Base-by-base conservation (phyloP, 192 early-diverging fungal genomes). In the Umbelopsis isabellina region DNA sequence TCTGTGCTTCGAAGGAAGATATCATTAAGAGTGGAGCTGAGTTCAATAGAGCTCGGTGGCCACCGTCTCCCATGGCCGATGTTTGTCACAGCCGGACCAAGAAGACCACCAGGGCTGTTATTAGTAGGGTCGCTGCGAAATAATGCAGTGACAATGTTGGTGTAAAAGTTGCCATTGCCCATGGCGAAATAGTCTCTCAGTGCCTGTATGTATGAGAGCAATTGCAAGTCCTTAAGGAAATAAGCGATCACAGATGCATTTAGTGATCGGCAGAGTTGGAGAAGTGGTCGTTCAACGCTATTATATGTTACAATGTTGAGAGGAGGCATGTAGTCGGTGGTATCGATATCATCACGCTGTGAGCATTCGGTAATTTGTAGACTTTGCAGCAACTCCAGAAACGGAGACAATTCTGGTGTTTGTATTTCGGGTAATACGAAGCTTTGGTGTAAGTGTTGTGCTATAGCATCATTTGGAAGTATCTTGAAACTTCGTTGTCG, bases 201-300 rank as follows among this genome's bases (percentile, higher is more conserved):
- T 21, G 77, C 68, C 8, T 74, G 70, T 4, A 87, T 50, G 64
- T 87, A 79, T 18, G 71, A 72, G 37, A 75, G 53, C 10, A 87
- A 75, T 41, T 76, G 74, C 30, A 85, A 55, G 49, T 82, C 79
- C 25, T 80, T 74, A 37, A 87, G 75, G 35, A 85, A 84, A 27
- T 79, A 74, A 0, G 78, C 79, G 69, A 87, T 67, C 11, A 83
- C 80, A 49, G 78, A 85, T 9, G 78, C 74, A 44, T 83, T 80
- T 0, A 87, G 64, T 13, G 83, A 35, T 9, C 70, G 79, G 4
- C 72, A 70, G 9, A 74, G 68, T 11, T 46, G 41, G 15, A 51
- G 44, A n/a, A 84, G 72, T 0, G 83, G 70, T 45, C 78, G 46
- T 6, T 55, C 49, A 30, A 82, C 48, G 35, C 73, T 74, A 15